A percentile compares a stretch with the other conserved stretches of the same genome.
phyloP scores from a whole-genome alignment of 2,329 filamentous ascomycete genomes.

The Botrytis squamosa region DNA sequence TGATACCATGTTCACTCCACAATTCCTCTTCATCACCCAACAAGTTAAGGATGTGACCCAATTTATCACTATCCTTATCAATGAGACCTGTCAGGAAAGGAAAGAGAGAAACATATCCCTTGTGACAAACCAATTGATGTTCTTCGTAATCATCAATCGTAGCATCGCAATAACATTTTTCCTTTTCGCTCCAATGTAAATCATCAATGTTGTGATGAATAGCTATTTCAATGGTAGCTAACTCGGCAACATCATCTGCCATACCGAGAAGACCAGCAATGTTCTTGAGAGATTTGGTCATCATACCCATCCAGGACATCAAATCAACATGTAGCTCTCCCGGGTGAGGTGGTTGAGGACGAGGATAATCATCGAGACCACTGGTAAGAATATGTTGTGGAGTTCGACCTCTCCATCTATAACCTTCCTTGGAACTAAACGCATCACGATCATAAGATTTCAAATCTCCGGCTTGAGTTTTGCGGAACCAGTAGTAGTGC shows the following conservation, averaged over 20 bases:
- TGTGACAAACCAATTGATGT: constrained; percentile 85
- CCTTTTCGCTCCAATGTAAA: constrained; percentile 83
- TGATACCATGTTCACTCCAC: constrained; percentile 87
- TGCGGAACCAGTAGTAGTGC: constrained; percentile 93
- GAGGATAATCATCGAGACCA: constrained; percentile 93
- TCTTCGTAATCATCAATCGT: constrained; percentile 96
- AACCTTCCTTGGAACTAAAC: constrained; percentile 86
- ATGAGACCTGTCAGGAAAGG: constrained; percentile 86
- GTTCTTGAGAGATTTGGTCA: constrained; percentile 80
- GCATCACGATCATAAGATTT: constrained; percentile 88
- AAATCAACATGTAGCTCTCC: constrained; percentile 94
- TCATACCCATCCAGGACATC: constrained; percentile 96
- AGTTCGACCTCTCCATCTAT: constrained; percentile 91
- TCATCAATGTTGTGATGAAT: constrained; percentile 87
- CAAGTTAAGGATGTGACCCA: constrained; percentile 74
- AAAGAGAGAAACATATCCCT: constrained; percentile 91
- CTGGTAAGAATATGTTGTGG: constrained; percentile 86
- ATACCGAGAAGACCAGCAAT: constrained; percentile 76
- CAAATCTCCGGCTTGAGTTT: constrained; percentile 85
- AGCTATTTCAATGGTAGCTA: constrained; percentile 68
- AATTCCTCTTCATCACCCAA: constrained; percentile 79
- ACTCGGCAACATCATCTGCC: constrained; percentile 71
- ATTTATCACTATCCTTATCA: constrained; percentile 67
- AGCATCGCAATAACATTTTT: constrained; percentile 87
- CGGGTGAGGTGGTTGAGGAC: constrained; percentile 88